Base-by-base conservation (phyloP, 139 green algal genomes). In the Zygnema cylindricum region DNA sequence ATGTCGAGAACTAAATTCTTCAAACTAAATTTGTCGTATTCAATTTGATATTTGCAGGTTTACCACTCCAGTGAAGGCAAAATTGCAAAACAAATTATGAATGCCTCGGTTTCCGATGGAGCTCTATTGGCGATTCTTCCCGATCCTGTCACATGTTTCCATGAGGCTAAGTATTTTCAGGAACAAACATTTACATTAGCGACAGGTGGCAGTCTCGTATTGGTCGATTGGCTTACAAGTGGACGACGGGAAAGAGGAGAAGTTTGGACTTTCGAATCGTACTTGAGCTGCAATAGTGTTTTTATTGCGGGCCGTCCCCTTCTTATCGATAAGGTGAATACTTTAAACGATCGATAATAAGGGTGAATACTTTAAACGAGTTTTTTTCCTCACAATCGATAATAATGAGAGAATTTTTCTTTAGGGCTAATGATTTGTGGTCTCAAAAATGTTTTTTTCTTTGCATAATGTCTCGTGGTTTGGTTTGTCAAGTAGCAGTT, bases 191-290 rank as follows among this genome's bases (percentile, higher is more conserved):
- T 93, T 69, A 38, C 81, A 36, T n/a, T 93, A 16, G 38, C 23
- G 7, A 11, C 69, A 32, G 82, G 71, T 63, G 87, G 36, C 32
- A 93, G 89, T 69, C 79, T 93, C 32, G 87, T 86, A n/a, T 23
- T 90, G 41, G 89, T 93, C 21, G 89, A 93, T 78, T 93, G 89
- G 89, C 21, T 93, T 49, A 92, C 88, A 21, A 69, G 76, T 21
- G 89, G 89, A 1, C 81, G 89, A 1, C 33, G 39, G 41, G 69
- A 78, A 7, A 36, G 69, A 55, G 88, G 57, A 11, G 88, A 92
- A 54, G 84, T 88, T 2, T 92, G 88, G 88, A 33, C 42, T 33
- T 91, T 92, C n/a, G 71, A 88, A 3, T 57, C 36, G 38, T 92
- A 91, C 88, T 36, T 71, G 33, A 90, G 69, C 23, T 40, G 32